A percentile compares a stretch with the other conserved stretches of the same genome.
Evolutionary conservation across 345 rosid genomes (phyloP).

Genomic region (Linum lewisii): DNA sequence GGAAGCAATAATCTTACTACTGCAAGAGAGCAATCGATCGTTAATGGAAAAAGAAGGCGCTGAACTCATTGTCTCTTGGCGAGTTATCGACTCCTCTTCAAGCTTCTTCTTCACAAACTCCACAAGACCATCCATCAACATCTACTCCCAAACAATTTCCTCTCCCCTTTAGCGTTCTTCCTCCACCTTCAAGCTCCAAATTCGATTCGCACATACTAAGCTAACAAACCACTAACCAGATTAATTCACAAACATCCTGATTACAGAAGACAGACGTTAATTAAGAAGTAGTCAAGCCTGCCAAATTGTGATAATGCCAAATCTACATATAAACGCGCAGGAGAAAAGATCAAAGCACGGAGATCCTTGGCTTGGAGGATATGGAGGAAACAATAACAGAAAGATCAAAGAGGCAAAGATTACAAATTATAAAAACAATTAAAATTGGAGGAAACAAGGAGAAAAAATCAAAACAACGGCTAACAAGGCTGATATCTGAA

Average conservation of each 20-base stretch:
- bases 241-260: not conserved
- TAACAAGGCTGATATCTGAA: not conserved
- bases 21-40: slow-evolving; percentile 58
- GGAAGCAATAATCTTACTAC: slow-evolving; percentile 31
- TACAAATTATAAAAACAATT: no score
- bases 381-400: not conserved
- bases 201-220: slow-evolving; percentile 24
- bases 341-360: not conserved
- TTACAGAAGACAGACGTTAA: slow-evolving; percentile 5
- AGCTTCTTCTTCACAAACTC: slow-evolving; percentile 42
- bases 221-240: slow-evolving; percentile 5
- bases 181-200: slow-evolving; percentile 20
- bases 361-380: not conserved
- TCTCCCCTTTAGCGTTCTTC: slow-evolving; percentile 19
- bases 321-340: not conserved
- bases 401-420: not conserved
- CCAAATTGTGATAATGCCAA: not conserved
- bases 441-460: not conserved
- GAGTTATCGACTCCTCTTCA: slow-evolving; percentile 19
- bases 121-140: slow-evolving; percentile 33
- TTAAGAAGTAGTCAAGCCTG: not conserved
- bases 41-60: slow-evolving; percentile 46
- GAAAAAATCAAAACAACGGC: not conserved
- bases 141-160: slow-evolving; percentile 21
- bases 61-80: slow-evolving; percentile 41